Evolutionary conservation across 345 rosid genomes (phyloP), one percentile per base, ranked within the genome.

Genomic region (Rubroshorea leprosula): DNA sequence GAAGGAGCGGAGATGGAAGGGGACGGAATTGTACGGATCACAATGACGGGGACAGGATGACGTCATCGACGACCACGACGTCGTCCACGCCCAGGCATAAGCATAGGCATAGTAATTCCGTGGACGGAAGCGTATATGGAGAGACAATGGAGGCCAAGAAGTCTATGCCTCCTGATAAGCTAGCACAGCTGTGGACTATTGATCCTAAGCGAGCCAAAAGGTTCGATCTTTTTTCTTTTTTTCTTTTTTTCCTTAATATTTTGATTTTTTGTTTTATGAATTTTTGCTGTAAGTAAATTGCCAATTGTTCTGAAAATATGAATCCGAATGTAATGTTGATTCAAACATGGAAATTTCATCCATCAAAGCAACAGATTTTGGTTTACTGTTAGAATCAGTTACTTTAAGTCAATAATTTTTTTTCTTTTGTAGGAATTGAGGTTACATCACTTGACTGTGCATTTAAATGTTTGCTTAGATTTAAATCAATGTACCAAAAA

Each of bases 171-270:
- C 85, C 93, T 26, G 85, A 83, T 55, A 86, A 83, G 54, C 71
- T 86, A 26, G 85, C 87, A 0, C 87, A 83, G 78, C 80, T 83
- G 17, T 86, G 93, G 93, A 67, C 66, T 55, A 18, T 81, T 19
- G 87, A 86, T 73, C 89, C 89, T 6, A 86, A 85, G 68, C 82
- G 82, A 62, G 93, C 93, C 60, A 81, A 83, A 76, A 83, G 93
- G 86, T 81, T 50, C 43, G 14, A n/a, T n/a, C n/a, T 8, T 46
- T 20, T 41, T 64, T 44, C 6, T 43, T 23, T 20, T 23, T 4
- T 44, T 5, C 31, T 13, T 25, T 16, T 17, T 49, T 49, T 48
- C 26, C 1, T 7, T 22, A 15, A 5, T 8, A 41, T 11, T 29
- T 2, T 44, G 17, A 12, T 1, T 13, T 35, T 20, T 4, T 29